Evolutionary conservation across 2,329 filamentous ascomycete species (phyloP), one percentile per base, ranked within the genome.

Genomic region (Chaetomium olivaceum): DNA sequence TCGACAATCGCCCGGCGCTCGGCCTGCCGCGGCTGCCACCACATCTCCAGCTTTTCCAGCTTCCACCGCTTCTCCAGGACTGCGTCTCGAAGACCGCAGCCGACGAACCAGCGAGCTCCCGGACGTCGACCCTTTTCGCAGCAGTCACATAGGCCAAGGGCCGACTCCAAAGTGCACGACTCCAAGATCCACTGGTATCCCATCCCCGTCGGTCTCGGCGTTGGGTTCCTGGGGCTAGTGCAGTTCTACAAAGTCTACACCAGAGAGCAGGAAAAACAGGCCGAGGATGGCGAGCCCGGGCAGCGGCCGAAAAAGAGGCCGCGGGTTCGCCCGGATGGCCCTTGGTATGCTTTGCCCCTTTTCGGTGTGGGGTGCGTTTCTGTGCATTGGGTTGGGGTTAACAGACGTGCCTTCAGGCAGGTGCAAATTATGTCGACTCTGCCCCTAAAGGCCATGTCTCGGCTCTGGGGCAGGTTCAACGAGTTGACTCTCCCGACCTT

Each of bases 371-470:
- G 14, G 33, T 27, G n/a, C 8, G 12, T 12, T n/a, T 12, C 31
- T 9, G 4, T 46, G 11, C 29, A 3, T 19, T 11, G 27, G 19
- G 23, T 27, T 39, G 29, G 29, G 60, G 61, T 67, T 73, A 50
- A 72, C 65, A 39, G 14, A 5, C 36, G 11, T 63, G n/a, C 61
- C 11, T 63, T n/a, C 62, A 86, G 84, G 91, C 91, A 94, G 75
- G 91, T 97, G 60, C 91, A 93, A 76, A 86, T 97, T 76, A 96
- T 97, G 91, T 96, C 92, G 8, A 96, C 92, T 1, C 81, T 97
- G 67, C 93, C 93, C 39, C 82, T 97, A 68, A 97, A 97, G 80
- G 93, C 92, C 43, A 85, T 97, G 54, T 97, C 93, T 39, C 87
- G 93, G 56, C 75, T 96, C 69, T 97, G 93, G 93, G 93, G 93